Evolutionary conservation across 768 basidiomycete species (phyloP).

Genomic region (Mycena galericulata): DNA sequence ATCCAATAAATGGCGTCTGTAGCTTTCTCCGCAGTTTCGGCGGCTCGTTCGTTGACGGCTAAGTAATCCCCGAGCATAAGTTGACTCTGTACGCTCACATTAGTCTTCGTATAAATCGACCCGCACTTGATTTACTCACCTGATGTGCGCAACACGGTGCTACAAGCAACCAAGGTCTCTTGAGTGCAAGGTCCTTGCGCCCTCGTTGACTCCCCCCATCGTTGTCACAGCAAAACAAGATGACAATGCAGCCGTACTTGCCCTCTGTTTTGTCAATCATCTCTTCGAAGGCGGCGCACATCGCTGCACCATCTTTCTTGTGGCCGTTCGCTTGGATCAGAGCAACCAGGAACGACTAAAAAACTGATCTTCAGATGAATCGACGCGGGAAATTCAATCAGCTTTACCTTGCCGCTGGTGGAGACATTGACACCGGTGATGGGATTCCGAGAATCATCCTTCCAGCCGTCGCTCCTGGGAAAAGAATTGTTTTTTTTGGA

Average conservation of each 20-base stretch:
- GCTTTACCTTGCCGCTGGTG: constrained; percentile 37
- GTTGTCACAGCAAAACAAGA: constrained; percentile 40
- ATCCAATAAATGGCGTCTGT: neutral
- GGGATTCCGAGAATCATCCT: constrained; percentile 38
- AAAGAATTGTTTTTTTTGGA: too few relatives aligned
- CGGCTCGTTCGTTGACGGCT: neutral
- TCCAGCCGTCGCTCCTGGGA: constrained; percentile 41
- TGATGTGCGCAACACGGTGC: constrained; percentile 41
- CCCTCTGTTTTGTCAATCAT: constrained; percentile 42
- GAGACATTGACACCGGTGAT: constrained; percentile 42
- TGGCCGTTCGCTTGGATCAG: constrained; percentile 37
- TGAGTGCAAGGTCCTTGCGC: constrained; percentile 37
- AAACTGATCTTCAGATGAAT: neutral
- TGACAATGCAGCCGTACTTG: constrained; percentile 24
- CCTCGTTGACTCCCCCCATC: constrained; percentile 43
- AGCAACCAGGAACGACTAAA: constrained; percentile 40
- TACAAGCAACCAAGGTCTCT: constrained; percentile 37
- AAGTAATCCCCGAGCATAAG: constrained; percentile 29
- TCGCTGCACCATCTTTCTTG: constrained; percentile 40
- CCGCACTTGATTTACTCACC: constrained; percentile 18
- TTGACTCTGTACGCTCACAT: constrained; percentile 34
- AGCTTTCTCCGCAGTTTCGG: neutral
- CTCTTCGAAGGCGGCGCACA: constrained; percentile 39
- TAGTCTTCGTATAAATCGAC: neutral
- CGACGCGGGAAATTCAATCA: neutral